These are phyloP conservation scores for Pichia sp. DNA, from an alignment of 1,139 yeast species.

Conservation along the genomic window DNA sequence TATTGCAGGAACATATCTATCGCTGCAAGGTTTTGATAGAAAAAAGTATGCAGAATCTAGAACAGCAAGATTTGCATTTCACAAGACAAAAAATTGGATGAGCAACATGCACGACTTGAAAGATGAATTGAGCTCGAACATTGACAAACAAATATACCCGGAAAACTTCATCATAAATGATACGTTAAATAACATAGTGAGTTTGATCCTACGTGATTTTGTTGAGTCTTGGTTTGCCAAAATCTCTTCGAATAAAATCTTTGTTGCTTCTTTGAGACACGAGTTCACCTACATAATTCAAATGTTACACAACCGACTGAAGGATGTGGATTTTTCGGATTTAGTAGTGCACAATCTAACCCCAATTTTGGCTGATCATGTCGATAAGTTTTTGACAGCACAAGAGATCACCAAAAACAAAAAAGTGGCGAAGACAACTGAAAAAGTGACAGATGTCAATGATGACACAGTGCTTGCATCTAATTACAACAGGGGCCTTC, in stretches of 20 bases:
- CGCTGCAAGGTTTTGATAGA: conserved; percentile 2
- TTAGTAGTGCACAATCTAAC: conserved; percentile 54
- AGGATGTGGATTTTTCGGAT: conserved; percentile 49
- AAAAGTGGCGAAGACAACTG: conserved; percentile 17
- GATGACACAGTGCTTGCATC: conserved; percentile 56
- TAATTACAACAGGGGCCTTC: conserved; percentile 50
- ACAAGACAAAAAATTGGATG: conserved; percentile 4
- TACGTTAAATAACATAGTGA: conserved; percentile 49
- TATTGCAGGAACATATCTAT: neutral
- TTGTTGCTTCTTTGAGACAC: conserved; percentile 50
- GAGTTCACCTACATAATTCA: conserved; percentile 45
- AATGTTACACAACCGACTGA: conserved; percentile 41
- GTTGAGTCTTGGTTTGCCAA: conserved; percentile 59
- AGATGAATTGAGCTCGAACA: neutral
- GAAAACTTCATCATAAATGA: conserved; percentile 52
- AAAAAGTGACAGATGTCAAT: conserved; percentile 37
- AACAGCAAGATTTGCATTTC: conserved; percentile 4
- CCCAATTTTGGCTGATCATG: conserved; percentile 68
- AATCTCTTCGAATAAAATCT: conserved; percentile 45
- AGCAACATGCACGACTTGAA: neutral
- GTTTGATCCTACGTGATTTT: conserved; percentile 55
- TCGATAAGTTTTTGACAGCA: conserved; percentile 50
- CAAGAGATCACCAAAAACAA: conserved; percentile 39
- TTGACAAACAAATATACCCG: conserved; percentile 37
- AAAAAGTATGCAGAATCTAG: neutral